These are phyloP conservation scores for Claviceps sp. DNA, from an alignment of 2,329 filamentous ascomycete genomes.

Conservation along the genomic window DNA sequence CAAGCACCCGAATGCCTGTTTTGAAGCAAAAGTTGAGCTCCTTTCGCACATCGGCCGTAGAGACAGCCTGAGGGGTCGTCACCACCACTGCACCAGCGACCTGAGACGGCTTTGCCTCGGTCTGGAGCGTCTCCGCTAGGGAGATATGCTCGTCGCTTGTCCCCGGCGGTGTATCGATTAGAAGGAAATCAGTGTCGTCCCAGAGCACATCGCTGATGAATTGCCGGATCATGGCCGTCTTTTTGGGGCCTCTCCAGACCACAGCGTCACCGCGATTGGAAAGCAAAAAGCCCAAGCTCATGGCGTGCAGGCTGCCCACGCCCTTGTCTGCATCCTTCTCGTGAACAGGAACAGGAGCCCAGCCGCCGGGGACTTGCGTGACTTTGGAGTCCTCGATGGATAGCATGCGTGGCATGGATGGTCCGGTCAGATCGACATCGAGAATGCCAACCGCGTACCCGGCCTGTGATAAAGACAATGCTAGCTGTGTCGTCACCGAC, in stretches of 20 bases:
- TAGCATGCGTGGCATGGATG: slow-evolving; percentile 90
- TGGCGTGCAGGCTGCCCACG: slow-evolving; percentile 60
- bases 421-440: slow-evolving; percentile 90
- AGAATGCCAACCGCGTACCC: slow-evolving; percentile 88
- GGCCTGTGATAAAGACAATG: slow-evolving; percentile 71
- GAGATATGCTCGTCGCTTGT: slow-evolving; percentile 97
- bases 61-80: slow-evolving; percentile 89
- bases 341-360: slow-evolving; percentile 82
- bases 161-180: slow-evolving; percentile 92
- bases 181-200: slow-evolving; percentile 75
- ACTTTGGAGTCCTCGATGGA: slow-evolving; percentile 82
- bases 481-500: slow-evolving; percentile 91
- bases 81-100: slow-evolving; percentile 85
- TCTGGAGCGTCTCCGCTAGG: slow-evolving; percentile 71
- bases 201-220: slow-evolving; percentile 88
- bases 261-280: slow-evolving; percentile 76
- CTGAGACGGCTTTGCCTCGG: slow-evolving; percentile 48
- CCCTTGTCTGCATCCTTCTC: slow-evolving; percentile 35
- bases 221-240: slow-evolving; percentile 96
- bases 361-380: slow-evolving; percentile 79
- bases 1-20: slow-evolving; percentile 64
- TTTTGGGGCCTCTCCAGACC: slow-evolving; percentile 95
- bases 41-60: slow-evolving; percentile 86
- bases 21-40: slow-evolving; percentile 89
- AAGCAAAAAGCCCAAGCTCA: slow-evolving; percentile 88